Conservation (phyloP, 75 land plant species). For the Ceratopteris richardii region DNA sequence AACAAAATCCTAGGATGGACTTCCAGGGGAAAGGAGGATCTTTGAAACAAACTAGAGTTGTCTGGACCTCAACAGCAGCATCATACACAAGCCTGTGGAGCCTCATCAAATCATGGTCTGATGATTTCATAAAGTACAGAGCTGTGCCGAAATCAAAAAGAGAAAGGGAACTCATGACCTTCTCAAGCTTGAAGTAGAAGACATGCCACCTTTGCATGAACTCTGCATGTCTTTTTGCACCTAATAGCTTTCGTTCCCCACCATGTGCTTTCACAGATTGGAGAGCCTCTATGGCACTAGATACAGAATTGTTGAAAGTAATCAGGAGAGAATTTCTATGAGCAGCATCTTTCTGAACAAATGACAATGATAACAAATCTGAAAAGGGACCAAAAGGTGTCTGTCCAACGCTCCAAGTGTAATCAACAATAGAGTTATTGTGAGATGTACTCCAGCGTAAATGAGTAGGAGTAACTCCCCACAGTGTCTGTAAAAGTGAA, state of each 20-base stretch:
- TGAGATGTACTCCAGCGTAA: slow-evolving; percentile 77
- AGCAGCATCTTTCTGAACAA: slow-evolving; percentile 93
- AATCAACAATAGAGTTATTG: slow-evolving; percentile 77
- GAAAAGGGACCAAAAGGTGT: slow-evolving; percentile 99
- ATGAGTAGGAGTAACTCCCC: slow-evolving; percentile 95
- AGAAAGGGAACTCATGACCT: slow-evolving; percentile 70
- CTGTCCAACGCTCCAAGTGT: slow-evolving; percentile 91
- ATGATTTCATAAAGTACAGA: slow-evolving; percentile 67
- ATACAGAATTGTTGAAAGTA: slow-evolving; percentile 57
- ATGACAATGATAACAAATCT: slow-evolving; percentile 60
- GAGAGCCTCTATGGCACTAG: slow-evolving; percentile 64
- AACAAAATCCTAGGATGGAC: slow-evolving; percentile 19
- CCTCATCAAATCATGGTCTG: slow-evolving; percentile 81
- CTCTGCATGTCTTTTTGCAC: slow-evolving; percentile 38
- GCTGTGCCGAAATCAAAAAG: slow-evolving; percentile 83
- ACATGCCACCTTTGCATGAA: slow-evolving; percentile 83
- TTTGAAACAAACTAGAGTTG: slow-evolving; percentile 76
- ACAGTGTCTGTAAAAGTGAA: slow-evolving; percentile 82
- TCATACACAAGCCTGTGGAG: slow-evolving; percentile 64
- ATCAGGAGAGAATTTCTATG: slow-evolving; percentile 70
- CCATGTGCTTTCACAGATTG: slow-evolving; percentile 65
- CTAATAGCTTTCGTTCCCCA: slow-evolving; percentile 64
- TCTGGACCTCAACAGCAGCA: slow-evolving; percentile 66
- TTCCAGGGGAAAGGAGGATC: slow-evolving; percentile 97
- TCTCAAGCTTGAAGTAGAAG: slow-evolving; percentile 74